Evolutionary conservation across 1,284 basidiomycete genomes (phyloP).

Genomic region (Clitocybe nebularis): DNA sequence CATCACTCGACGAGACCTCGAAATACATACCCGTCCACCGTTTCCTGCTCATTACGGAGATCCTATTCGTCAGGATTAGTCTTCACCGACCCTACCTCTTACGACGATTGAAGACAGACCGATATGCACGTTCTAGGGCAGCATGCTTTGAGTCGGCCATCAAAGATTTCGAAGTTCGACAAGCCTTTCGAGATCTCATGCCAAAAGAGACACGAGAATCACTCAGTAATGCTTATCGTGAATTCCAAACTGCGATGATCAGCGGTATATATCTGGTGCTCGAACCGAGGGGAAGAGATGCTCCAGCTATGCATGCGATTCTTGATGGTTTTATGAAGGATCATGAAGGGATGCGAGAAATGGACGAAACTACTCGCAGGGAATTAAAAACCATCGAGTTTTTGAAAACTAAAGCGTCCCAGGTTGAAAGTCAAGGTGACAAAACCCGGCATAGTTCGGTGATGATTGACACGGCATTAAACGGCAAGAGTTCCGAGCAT

Average conservation of each 20-base stretch:
- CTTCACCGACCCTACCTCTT: conserved; percentile 77
- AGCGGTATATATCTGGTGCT: conserved; percentile 80
- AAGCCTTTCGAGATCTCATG: conserved; percentile 57
- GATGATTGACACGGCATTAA: conserved; percentile 23
- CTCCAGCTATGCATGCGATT: conserved; percentile 69
- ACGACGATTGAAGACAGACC: conserved; percentile 67
- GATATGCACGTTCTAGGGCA: conserved; percentile 67
- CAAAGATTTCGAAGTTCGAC: conserved; percentile 70
- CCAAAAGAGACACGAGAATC: conserved; percentile 62
- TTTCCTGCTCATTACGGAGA: conserved; percentile 76
- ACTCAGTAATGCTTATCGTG: conserved; percentile 75
- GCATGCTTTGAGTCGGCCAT: conserved; percentile 81
- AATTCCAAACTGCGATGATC: conserved; percentile 84
- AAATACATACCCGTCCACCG: conserved; percentile 71
- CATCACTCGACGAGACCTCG: conserved; percentile 64
- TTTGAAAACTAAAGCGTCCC: conserved; percentile 61
- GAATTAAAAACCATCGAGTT: conserved; percentile 82
- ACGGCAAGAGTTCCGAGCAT: conserved; percentile 29
- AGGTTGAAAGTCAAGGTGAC: conserved; percentile 39
- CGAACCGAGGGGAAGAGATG: conserved; percentile 67
- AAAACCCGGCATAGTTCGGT: conserved; percentile 17
- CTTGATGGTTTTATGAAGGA: conserved; percentile 74
- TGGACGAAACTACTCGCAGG: conserved; percentile 76
- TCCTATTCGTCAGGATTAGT: conserved; percentile 76
- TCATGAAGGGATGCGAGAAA: conserved; percentile 62